These are phyloP conservation scores for Boletus fagicola DNA, from an alignment of 768 basidiomycete genomes.

Conservation along the genomic window DNA sequence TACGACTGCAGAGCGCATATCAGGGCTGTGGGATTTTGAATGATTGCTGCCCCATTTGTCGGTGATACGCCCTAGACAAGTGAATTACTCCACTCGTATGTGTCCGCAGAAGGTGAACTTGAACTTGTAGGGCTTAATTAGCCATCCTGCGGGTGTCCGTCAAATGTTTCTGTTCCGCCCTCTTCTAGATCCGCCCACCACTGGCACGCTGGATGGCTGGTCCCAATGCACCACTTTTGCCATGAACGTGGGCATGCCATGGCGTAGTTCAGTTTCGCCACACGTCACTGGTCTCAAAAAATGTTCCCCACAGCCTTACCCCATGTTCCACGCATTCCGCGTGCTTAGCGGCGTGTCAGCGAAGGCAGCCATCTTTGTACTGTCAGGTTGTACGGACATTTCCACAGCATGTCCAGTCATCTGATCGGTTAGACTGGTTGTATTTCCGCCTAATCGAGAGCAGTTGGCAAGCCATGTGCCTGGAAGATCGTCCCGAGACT, in stretches of 20 bases:
- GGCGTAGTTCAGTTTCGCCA: constrained; percentile 1
- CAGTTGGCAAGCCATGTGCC: constrained; percentile 19
- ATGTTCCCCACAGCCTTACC: constrained; percentile 24
- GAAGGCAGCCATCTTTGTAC: constrained; percentile 26
- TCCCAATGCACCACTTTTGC: neutral
- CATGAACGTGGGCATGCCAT: constrained; percentile 4
- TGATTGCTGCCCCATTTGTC: constrained; percentile 1
- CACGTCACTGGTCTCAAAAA: neutral
- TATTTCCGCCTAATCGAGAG: constrained; percentile 7
- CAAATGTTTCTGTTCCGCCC: constrained; percentile 11
- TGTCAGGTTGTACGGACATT: constrained; percentile 11
- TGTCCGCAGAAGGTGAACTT: neutral
- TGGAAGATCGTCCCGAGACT: constrained; percentile 1
- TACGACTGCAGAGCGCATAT: constrained; percentile 11
- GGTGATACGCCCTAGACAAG: constrained; percentile 5
- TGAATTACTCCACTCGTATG: neutral
- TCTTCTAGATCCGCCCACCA: constrained; percentile 23
- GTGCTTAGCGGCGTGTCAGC: constrained; percentile 19
- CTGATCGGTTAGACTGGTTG: constrained; percentile 4
- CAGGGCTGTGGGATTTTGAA: neutral
- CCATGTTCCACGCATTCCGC: constrained; percentile 24
- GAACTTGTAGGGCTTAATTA: neutral
- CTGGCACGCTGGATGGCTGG: neutral
- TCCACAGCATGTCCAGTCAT: constrained; percentile 13
- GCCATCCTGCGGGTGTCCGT: constrained; percentile 12